Percentiles rank a stretch among this genome's conserved stretches.
Evolutionary conservation across 208 protist genomes (phyloP).

Genomic region (Trypanosoma platydactyli): DNA sequence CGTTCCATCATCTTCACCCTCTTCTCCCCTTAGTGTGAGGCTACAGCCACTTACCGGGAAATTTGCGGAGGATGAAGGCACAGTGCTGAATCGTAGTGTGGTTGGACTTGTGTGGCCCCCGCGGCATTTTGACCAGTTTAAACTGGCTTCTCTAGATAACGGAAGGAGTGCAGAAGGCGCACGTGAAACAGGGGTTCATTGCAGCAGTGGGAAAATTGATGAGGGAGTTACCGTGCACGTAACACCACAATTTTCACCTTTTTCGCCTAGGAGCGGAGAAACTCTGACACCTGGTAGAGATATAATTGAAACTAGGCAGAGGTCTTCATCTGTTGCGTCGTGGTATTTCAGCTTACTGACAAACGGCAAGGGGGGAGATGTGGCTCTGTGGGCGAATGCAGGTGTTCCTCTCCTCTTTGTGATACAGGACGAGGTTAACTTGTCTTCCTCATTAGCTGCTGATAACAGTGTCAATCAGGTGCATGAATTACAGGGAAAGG

Average conservation of each 20-base stretch:
- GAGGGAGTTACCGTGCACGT: neutral
- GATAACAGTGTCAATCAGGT: neutral
- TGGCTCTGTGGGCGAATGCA: neutral
- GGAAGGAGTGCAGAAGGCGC: neutral
- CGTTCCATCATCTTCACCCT: neutral
- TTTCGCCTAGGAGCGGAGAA: too few relatives aligned
- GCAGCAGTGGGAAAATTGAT: neutral
- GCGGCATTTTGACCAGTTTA: neutral
- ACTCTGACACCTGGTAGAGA: neutral
- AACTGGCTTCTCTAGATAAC: neutral
- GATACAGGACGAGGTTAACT: conserved; percentile 8
- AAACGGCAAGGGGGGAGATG: neutral
- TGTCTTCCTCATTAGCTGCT: neutral
- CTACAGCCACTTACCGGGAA: conserved; percentile 17
- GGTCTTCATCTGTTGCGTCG: neutral
- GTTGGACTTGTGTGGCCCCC: conserved; percentile 21
- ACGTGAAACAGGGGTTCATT: neutral
- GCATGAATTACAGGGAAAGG: neutral
- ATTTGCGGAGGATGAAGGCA: conserved; percentile 15
- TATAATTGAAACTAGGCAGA: neutral
- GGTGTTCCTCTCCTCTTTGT: conserved; percentile 26
- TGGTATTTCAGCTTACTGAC: conserved; percentile 9
- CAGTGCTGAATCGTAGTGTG: conserved; percentile 1
- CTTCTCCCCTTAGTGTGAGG: conserved; percentile 5
- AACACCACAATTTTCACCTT: neutral